phyloP scores from a whole-genome alignment of 345 rosid species.

The Acer negundo region DNA sequence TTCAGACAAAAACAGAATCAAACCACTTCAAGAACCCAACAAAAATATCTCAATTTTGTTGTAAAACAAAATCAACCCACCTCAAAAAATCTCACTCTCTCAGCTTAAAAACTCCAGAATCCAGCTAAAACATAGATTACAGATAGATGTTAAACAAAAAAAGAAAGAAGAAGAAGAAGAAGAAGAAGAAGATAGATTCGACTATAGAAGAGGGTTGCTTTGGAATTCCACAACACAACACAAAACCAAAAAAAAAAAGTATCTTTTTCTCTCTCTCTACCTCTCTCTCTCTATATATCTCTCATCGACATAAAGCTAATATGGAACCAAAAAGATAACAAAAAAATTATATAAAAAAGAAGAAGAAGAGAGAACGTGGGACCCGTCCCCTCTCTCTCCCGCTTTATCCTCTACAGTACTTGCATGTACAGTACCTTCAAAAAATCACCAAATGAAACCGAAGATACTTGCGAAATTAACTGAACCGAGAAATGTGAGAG shows the following conservation, averaged over 20 bases:
- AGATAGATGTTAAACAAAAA: slow-evolving; percentile 13
- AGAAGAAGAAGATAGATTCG: slow-evolving; percentile 26
- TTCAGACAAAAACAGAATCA: slow-evolving; percentile 5
- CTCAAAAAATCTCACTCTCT: slow-evolving; percentile 17
- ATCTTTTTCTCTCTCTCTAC: background rate
- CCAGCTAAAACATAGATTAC: slow-evolving; percentile 16
- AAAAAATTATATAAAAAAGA: background rate
- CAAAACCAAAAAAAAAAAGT: background rate
- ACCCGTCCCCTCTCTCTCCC: background rate
- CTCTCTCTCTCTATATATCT: background rate
- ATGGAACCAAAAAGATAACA: background rate
- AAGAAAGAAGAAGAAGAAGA: slow-evolving; percentile 1
- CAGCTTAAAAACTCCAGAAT: slow-evolving; percentile 15
- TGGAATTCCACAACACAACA: slow-evolving; percentile 24
- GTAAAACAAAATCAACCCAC: slow-evolving; percentile 24
- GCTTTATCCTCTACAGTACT: slow-evolving; percentile 5
- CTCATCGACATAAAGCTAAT: slow-evolving; percentile 14
- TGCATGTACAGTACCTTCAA: slow-evolving; percentile 19
- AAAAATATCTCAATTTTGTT: background rate
- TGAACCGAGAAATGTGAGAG: background rate
- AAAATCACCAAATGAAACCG: background rate
- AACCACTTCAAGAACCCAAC: slow-evolving; percentile 6
- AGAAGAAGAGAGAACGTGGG: background rate
- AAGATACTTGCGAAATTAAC: background rate
- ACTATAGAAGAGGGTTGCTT: slow-evolving; percentile 26